Conservation (phyloP, 371 early-diverging fungal genomes). For the Mucor piriformis region DNA sequence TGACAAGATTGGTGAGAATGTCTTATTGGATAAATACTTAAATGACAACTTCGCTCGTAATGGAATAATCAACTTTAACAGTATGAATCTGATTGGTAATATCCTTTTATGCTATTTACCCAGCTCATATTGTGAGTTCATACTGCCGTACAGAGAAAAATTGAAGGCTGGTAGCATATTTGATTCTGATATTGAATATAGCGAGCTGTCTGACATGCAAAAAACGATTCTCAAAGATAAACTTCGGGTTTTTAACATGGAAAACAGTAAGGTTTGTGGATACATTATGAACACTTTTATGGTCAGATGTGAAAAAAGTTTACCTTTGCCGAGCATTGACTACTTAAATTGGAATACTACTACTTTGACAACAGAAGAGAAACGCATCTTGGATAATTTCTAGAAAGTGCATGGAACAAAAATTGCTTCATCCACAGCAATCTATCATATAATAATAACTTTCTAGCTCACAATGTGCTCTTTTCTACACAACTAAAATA, state of each 20-base stretch:
- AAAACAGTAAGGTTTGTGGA: neutral
- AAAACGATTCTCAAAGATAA: neutral
- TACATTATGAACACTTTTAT: neutral
- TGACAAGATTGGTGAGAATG: neutral
- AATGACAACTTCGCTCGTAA: neutral
- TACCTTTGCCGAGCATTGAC: neutral
- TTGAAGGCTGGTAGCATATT: neutral
- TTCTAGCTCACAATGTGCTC: no score
- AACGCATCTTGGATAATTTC: neutral
- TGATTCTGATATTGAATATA: neutral
- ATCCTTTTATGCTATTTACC: neutral
- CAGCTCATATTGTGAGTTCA: neutral
- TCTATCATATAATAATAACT: no score
- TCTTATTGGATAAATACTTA: neutral
- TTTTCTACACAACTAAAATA: no score
- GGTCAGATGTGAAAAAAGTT: neutral
- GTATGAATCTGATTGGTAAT: neutral
- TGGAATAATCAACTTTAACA: neutral
- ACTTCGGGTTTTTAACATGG: neutral
- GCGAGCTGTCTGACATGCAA: neutral
- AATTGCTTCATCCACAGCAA: no score
- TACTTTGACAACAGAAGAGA: neutral
- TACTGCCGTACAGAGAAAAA: neutral
- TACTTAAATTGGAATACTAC: neutral
- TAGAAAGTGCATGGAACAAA: no score